These are phyloP conservation scores for Wickerhamiella australiensis DNA, from an alignment of 805 yeast genomes.

Conservation along the genomic window DNA sequence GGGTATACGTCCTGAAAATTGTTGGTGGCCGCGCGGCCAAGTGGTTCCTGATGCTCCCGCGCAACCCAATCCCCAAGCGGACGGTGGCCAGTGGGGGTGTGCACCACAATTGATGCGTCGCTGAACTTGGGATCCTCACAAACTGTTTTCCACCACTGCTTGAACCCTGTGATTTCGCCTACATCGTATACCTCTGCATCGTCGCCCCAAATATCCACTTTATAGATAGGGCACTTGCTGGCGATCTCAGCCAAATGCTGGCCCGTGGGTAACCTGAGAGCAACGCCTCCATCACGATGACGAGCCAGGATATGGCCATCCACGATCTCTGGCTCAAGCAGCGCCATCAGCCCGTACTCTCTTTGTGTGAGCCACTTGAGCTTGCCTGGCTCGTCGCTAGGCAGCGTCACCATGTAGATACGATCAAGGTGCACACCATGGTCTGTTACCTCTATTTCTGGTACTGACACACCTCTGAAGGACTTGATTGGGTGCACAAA, in stretches of 20 bases:
- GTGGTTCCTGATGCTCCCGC: constrained; percentile 13
- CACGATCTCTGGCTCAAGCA: constrained; percentile 18
- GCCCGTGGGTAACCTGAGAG: constrained; percentile 17
- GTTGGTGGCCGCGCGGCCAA: constrained; percentile 15
- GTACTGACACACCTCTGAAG: constrained; percentile 23
- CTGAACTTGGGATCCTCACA: constrained; percentile 6
- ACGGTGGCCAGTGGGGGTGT: constrained; percentile 18
- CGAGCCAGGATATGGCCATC: constrained; percentile 14
- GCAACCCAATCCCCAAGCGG: constrained; percentile 9
- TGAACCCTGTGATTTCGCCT: constrained; percentile 13
- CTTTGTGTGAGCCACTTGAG: constrained; percentile 25
- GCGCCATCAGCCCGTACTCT: constrained; percentile 22
- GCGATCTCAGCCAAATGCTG: background rate
- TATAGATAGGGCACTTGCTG: constrained; percentile 18
- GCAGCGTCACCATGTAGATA: constrained; percentile 24
- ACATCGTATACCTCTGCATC: constrained; percentile 22
- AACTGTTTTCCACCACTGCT: background rate
- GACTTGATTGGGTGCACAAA: constrained; percentile 28
- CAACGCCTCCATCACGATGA: constrained; percentile 15
- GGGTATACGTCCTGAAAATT: constrained; percentile 28
- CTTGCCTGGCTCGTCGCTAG: constrained; percentile 14
- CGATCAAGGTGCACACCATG: constrained; percentile 28
- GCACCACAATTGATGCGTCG: constrained; percentile 20
- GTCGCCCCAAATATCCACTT: constrained; percentile 24
- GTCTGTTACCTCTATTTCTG: constrained; percentile 21